These are phyloP conservation scores for Pisolithus tinctorius DNA, from an alignment of 768 basidiomycete genomes.

Conservation along the genomic window DNA sequence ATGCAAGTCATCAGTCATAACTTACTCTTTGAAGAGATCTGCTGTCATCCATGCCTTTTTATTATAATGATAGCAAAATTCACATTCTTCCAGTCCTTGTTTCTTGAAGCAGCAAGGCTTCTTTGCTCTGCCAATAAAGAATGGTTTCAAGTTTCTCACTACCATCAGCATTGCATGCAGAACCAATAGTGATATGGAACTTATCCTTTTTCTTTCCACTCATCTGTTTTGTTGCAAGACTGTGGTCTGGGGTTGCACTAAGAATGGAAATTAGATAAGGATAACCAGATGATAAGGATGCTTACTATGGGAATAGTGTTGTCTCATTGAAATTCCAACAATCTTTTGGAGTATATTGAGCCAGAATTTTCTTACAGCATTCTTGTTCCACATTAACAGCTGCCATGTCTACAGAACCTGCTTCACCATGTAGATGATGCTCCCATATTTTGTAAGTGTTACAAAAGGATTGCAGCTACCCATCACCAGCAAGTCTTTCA, in stretches of 20 bases:
- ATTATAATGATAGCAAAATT: too few species aligned
- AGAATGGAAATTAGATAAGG: not conserved
- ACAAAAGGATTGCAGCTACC: not conserved
- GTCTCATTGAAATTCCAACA: not conserved
- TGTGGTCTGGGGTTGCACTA: conserved; percentile 8
- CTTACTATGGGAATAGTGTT: not conserved
- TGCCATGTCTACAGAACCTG: not conserved
- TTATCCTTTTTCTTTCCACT: conserved; percentile 15
- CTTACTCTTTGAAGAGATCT: too few species aligned
- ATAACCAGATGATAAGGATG: not conserved
- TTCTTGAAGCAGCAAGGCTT: conserved; percentile 29
- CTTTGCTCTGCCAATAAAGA: conserved; percentile 30
- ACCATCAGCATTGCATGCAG: conserved; percentile 13
- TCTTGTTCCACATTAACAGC: not conserved
- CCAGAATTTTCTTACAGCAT: not conserved
- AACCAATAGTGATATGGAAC: conserved; percentile 7
- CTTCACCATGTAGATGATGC: not conserved
- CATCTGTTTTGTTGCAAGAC: conserved; percentile 14
- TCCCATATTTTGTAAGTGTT: not conserved
- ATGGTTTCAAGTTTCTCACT: conserved; percentile 24
- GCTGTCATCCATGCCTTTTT: conserved; percentile 35
- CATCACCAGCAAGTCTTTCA: not conserved
- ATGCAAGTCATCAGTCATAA: too few species aligned
- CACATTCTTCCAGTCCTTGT: too few species aligned
- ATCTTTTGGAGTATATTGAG: not conserved